Percentiles rank a stretch among this genome's conserved stretches.
phyloP scores from a whole-genome alignment of 306 rosid species.

The Crotalaria pallida region DNA sequence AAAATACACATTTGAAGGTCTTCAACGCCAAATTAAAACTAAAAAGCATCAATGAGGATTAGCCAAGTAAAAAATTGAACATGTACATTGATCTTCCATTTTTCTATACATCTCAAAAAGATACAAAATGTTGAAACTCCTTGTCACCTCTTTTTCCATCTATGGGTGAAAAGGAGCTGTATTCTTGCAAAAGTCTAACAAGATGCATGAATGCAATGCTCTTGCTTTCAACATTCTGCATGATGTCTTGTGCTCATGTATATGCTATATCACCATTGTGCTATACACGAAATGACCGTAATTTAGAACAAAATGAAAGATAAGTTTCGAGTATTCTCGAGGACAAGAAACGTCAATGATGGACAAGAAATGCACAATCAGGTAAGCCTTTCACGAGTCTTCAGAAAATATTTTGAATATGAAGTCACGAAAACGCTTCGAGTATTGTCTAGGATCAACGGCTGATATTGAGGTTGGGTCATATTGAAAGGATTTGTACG shows the following conservation, averaged over 20 bases:
- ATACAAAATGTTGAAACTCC: slow-evolving; percentile 5
- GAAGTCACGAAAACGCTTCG: slow-evolving; percentile 88
- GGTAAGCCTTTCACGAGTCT: slow-evolving; percentile 29
- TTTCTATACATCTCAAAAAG: slow-evolving; percentile 15
- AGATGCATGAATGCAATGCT: not conserved
- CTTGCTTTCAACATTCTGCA: slow-evolving; percentile 11
- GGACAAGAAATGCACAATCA: not conserved
- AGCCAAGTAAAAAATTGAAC: slow-evolving; percentile 9
- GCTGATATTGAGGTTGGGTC: slow-evolving; percentile 84
- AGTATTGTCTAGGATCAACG: slow-evolving; percentile 87
- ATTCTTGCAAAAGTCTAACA: slow-evolving; percentile 10
- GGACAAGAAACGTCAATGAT: too few species aligned
- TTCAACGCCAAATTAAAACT: not conserved
- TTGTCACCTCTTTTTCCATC: not conserved
- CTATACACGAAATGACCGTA: slow-evolving; percentile 5
- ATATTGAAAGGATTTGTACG: slow-evolving; percentile 78
- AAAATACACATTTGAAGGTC: slow-evolving; percentile 23
- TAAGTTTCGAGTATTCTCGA: too few species aligned
- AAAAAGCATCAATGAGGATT: not conserved
- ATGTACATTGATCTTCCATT: slow-evolving; percentile 15
- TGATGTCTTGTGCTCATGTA: not conserved
- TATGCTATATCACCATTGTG: not conserved
- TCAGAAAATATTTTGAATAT: slow-evolving; percentile 58
- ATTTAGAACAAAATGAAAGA: slow-evolving; percentile 3
- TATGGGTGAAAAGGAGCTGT: not conserved